These are phyloP conservation scores for Scedosporium boydii DNA, from an alignment of 2,329 filamentous ascomycete species.

Conservation along the genomic window DNA sequence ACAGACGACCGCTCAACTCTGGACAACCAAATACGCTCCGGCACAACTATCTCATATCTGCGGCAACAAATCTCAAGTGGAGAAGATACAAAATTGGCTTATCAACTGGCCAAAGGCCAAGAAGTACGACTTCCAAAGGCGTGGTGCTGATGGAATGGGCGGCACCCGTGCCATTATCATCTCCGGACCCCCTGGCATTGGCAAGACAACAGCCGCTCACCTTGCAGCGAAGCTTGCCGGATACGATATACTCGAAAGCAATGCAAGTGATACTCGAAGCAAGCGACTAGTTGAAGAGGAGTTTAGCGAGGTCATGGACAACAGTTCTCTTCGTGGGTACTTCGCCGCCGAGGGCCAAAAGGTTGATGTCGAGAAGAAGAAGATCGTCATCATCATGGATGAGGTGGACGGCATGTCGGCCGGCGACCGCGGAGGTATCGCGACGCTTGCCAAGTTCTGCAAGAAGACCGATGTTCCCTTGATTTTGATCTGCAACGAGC, in stretches of 20 bases:
- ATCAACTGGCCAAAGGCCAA: slow-evolving; percentile 70
- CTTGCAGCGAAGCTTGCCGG: slow-evolving; percentile 86
- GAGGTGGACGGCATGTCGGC: slow-evolving; percentile 99
- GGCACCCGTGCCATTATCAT: slow-evolving; percentile 84
- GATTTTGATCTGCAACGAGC: slow-evolving; percentile 97
- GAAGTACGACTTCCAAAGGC: slow-evolving; percentile 71
- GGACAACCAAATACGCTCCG: slow-evolving; percentile 94
- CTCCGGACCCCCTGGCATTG: slow-evolving; percentile 89
- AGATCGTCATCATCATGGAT: slow-evolving; percentile 95
- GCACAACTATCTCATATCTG: slow-evolving; percentile 80
- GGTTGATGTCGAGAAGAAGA: slow-evolving; percentile 75
- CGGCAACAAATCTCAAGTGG: slow-evolving; percentile 84
- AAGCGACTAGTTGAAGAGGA: slow-evolving; percentile 90
- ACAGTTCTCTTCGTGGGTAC: slow-evolving; percentile 83
- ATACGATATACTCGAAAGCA: slow-evolving; percentile 88
- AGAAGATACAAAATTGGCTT: slow-evolving; percentile 84
- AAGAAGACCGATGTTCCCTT: slow-evolving; percentile 92
- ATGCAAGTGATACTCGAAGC: slow-evolving; percentile 90
- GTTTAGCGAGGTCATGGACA: slow-evolving; percentile 84
- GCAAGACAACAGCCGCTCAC: slow-evolving; percentile 95
- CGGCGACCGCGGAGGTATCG: slow-evolving; percentile 90
- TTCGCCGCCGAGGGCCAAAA: slow-evolving; percentile 78
- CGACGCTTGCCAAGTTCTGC: slow-evolving; percentile 86
- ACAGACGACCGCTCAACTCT: slow-evolving; percentile 55
- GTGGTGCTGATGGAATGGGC: slow-evolving; percentile 77